Evolutionary conservation across 1,284 basidiomycete genomes (phyloP).

Genomic region (Rhodofomes roseus): DNA sequence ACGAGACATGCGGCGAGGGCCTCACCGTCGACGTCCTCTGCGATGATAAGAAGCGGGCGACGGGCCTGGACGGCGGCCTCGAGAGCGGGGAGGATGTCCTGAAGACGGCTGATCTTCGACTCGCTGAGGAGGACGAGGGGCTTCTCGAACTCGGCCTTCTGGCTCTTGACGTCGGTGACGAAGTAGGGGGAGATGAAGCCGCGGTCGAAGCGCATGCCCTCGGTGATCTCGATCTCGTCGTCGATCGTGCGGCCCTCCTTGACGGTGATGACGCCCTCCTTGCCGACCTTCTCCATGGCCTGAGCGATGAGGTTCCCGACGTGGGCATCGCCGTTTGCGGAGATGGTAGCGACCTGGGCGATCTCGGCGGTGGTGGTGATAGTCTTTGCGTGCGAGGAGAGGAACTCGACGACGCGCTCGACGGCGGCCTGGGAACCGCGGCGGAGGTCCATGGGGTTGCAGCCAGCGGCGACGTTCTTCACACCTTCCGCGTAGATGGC

Average conservation of each 20-base stretch:
- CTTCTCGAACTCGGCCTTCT: constrained; percentile 98
- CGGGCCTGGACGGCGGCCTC: constrained; percentile 90
- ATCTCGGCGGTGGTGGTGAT: constrained; percentile 98
- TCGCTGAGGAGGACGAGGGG: constrained; percentile 91
- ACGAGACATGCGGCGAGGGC: constrained; percentile 96
- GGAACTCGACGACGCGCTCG: constrained; percentile 91
- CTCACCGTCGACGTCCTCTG: constrained; percentile 97
- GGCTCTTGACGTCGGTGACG: constrained; percentile 96
- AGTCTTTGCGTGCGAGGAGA: constrained; percentile 86
- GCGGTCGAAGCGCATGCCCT: constrained; percentile 99
- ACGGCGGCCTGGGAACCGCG: constrained; percentile 96
- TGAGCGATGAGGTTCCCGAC: constrained; percentile 97
- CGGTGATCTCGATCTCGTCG: constrained; percentile 98
- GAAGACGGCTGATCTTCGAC: constrained; percentile 96
- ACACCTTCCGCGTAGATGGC: constrained; percentile 99
- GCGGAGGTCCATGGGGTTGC: constrained; percentile 99
- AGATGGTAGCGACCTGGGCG: constrained; percentile 97
- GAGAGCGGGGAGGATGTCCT: constrained; percentile 94
- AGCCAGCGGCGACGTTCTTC: constrained; percentile 98
- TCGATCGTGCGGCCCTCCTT: constrained; percentile 98
- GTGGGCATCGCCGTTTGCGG: constrained; percentile 94
- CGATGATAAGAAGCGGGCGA: constrained; percentile 93
- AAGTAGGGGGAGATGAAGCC: constrained; percentile 99
- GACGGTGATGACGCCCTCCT: constrained; percentile 99
- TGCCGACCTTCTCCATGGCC: constrained; percentile 99